Evolutionary conservation across 1,284 basidiomycete species (phyloP).

Genomic region (Ganoderma leucocontextum): DNA sequence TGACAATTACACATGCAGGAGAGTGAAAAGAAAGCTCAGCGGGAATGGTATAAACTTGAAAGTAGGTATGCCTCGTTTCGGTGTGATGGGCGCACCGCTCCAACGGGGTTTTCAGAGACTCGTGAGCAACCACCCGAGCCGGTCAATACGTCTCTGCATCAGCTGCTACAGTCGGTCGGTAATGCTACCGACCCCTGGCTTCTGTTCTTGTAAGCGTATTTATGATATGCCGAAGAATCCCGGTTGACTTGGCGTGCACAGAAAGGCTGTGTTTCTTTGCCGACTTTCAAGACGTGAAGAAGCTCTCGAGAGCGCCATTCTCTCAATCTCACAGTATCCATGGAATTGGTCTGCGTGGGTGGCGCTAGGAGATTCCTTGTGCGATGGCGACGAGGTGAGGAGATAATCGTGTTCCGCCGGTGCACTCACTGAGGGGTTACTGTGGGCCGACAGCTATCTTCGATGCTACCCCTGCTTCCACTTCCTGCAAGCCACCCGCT

Average conservation of each 20-base stretch:
- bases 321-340: constrained; percentile 83
- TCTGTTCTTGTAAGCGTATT: constrained; percentile 77
- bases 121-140: constrained; percentile 78
- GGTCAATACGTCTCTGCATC: constrained; percentile 68
- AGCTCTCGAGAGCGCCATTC: constrained; percentile 84
- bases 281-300: constrained; percentile 83
- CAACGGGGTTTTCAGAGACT: constrained; percentile 56
- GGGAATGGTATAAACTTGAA: constrained; percentile 78
- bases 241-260: constrained; percentile 41
- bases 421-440: neutral
- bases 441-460: constrained; percentile 60
- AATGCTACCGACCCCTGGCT: constrained; percentile 82
- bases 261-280: constrained; percentile 83
- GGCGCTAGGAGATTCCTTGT: constrained; percentile 81
- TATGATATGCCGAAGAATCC: constrained; percentile 16
- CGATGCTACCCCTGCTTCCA: constrained; percentile 70
- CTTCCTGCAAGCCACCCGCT: constrained; percentile 75
- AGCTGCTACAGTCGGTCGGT: constrained; percentile 66
- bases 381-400: constrained; percentile 89
- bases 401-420: neutral
- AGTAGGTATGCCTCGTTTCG: constrained; percentile 52
- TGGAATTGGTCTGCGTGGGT: constrained; percentile 99
- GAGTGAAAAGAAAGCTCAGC: constrained; percentile 70
- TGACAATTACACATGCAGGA: constrained; percentile 44
- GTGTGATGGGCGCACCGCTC: neutral